Base-by-base conservation (phyloP, 164 flowering plant genomes). In the Cinnamomum chago region DNA sequence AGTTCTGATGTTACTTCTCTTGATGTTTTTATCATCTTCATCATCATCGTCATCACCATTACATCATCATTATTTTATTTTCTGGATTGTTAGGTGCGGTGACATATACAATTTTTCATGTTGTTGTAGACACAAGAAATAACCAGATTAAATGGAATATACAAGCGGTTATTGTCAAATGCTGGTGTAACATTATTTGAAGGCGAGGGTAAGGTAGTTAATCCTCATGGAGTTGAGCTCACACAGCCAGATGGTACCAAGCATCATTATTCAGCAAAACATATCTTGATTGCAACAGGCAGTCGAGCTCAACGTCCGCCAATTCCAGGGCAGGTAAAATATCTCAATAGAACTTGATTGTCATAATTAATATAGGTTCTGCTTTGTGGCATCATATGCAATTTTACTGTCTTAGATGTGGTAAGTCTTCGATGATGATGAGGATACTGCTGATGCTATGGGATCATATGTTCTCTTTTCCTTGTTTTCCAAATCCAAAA, bases 241-340 rank as follows among this genome's bases (percentile, higher is more conserved):
- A 91, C 83, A 72, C 97, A 92, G 78, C 71, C 86, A 40, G 97
- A 95, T 83, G 99, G 97, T 14, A 91, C 97, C 27, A 94, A 90
- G 75, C 82, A 88, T 71, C 73, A 68, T 50, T 95, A 83, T 79
- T 81, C 98, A 51, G 94, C 97, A 67, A 95, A 90, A 83, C 90
- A 95, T 82, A 92, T 95, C 76, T 66, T 95, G 85, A 88, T 95
- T 76, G 93, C 98, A 76, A 95, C 99, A 75, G 99, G 99, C 23
- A 87, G 99, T 74, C 79, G 97, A 78, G 99, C 99, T 73, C 90
- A 86, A 3, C 87, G 88, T 69, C 86, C 90, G 27, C 13, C 72
- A 73, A 94, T 95, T 81, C 92, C 95, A 71, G 99, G 99, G 58
- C 81, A 92, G 89, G 96, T 91, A 84, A n/a, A 14, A 55, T 20